Conservation (phyloP, 176 grass and related monocot genomes). For the Aechmea fasciata region DNA sequence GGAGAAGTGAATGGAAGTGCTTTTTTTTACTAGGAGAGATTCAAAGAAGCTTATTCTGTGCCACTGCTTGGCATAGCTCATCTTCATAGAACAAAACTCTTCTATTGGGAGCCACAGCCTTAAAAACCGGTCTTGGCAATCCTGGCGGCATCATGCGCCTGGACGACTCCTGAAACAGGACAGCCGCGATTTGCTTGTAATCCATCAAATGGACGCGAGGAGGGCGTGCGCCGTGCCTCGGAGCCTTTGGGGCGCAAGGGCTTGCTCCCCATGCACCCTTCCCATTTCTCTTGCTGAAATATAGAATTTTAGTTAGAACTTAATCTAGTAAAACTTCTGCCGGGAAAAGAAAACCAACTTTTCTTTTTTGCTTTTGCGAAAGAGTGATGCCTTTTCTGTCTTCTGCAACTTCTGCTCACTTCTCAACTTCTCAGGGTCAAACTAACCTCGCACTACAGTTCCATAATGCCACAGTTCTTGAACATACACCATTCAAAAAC, state of each 20-base stretch:
- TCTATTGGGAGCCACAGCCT: conserved; percentile 37
- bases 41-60: conserved; percentile 95
- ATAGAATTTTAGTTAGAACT: not conserved
- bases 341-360: too few relatives aligned
- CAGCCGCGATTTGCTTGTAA: conserved; percentile 64
- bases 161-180: conserved; percentile 69
- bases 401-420: too few relatives aligned
- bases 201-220: conserved; percentile 47
- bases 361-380: too few relatives aligned
- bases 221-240: conserved; percentile 50
- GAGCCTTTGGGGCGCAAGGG: conserved; percentile 63
- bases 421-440: too few relatives aligned
- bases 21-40: conserved; percentile 1
- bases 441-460: too few relatives aligned
- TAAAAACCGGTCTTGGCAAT: conserved; percentile 53
- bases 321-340: too few relatives aligned
- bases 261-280: conserved; percentile 35
- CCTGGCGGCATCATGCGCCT: conserved; percentile 50
- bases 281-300: conserved; percentile 39
- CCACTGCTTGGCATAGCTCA: conserved; percentile 81
- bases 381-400: too few relatives aligned
- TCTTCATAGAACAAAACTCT: conserved; percentile 69
- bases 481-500: too few relatives aligned
- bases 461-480: not conserved
- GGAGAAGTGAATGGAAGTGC: not conserved